These are phyloP conservation scores for Cenococcum geophilum DNA, from an alignment of 495 filamentous ascomycete species.

Conservation along the genomic window DNA sequence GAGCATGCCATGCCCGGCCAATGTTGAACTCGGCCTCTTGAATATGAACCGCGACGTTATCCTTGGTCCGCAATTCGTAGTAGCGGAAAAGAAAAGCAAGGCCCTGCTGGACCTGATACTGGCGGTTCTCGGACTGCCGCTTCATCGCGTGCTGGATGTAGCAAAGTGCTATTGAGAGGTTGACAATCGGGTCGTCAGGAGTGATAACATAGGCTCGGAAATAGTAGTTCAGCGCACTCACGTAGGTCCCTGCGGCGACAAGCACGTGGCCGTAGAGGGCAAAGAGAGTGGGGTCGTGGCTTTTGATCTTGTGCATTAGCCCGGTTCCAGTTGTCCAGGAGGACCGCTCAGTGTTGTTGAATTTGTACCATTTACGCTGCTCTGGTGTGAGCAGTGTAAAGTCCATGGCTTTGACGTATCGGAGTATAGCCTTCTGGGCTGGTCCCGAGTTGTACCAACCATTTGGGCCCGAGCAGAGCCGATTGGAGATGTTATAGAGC, in stretches of 20 bases:
- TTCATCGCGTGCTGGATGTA: constrained; percentile 85
- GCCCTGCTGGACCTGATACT: constrained; percentile 78
- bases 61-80: constrained; percentile 49
- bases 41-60: constrained; percentile 42
- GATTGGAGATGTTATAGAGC: constrained; percentile 65
- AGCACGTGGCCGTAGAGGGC: constrained; percentile 86
- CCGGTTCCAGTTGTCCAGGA: constrained; percentile 10
- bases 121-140: constrained; percentile 79
- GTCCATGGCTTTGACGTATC: constrained; percentile 89
- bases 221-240: constrained; percentile 83
- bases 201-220: constrained; percentile 77
- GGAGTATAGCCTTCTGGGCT: constrained; percentile 80
- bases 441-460: constrained; percentile 54
- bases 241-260: constrained; percentile 69
- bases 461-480: constrained; percentile 48
- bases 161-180: constrained; percentile 64
- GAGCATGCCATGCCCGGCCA: constrained; percentile 69
- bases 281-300: constrained; percentile 62
- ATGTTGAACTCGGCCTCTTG: constrained; percentile 92
- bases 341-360: constrained; percentile 16
- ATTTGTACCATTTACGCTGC: constrained; percentile 35
- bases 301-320: constrained; percentile 10
- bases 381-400: constrained; percentile 41
- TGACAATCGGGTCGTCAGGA: constrained; percentile 67
- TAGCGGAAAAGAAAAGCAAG: constrained; percentile 76